Conservation (phyloP, 257 asterid genomes). For the Galeopsis tetrahit region DNA sequence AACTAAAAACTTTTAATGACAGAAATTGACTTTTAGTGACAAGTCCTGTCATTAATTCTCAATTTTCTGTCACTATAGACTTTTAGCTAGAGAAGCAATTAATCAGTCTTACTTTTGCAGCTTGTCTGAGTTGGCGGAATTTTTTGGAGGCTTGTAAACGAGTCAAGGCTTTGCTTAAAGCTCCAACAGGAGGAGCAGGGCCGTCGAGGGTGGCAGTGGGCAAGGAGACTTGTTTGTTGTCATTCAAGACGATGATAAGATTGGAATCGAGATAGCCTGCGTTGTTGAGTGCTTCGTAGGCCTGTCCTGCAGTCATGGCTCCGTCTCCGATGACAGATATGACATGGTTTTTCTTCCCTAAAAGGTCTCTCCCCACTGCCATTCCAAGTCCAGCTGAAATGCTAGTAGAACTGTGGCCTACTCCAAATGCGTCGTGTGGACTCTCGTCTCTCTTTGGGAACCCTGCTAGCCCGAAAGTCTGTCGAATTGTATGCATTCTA, state of each 20-base stretch:
- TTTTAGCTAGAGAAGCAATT: too few species aligned
- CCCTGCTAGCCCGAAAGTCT: constrained; percentile 70
- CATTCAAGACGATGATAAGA: constrained; percentile 62
- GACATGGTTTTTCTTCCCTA: constrained; percentile 63
- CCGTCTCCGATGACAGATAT: constrained; percentile 82
- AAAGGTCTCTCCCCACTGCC: constrained; percentile 75
- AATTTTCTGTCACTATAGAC: too few species aligned
- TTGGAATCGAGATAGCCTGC: constrained; percentile 75
- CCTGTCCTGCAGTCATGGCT: constrained; percentile 89
- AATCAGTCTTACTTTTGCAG: constrained; percentile 50
- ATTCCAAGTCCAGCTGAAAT: constrained; percentile 75
- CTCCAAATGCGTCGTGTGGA: constrained; percentile 73
- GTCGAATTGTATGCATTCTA: constrained; percentile 63
- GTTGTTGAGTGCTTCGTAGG: constrained; percentile 80
- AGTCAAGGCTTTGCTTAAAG: constrained; percentile 60
- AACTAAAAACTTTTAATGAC: too few species aligned
- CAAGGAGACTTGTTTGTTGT: constrained; percentile 71
- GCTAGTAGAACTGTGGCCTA: constrained; percentile 78
- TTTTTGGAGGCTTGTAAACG: constrained; percentile 54
- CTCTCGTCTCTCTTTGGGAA: constrained; percentile 78
- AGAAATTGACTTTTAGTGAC: too few species aligned
- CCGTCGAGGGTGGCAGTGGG: constrained; percentile 82
- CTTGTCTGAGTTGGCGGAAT: constrained; percentile 60
- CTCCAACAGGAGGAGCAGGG: constrained; percentile 83
- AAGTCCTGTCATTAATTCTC: too few species aligned